phyloP scores from a whole-genome alignment of 805 yeast genomes.

The Yamadazyma sp. region DNA sequence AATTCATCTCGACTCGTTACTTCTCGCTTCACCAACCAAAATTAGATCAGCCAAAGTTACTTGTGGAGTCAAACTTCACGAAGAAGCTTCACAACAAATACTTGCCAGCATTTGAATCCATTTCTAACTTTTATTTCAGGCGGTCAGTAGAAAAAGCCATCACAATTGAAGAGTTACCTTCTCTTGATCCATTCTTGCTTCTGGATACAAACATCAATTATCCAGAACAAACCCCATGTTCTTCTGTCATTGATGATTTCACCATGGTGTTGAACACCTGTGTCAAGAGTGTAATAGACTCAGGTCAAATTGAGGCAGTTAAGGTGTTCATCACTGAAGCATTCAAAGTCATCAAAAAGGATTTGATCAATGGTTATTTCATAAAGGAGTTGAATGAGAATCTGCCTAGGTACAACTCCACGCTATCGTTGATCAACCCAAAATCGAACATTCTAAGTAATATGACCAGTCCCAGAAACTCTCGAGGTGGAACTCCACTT shows the following conservation, averaged over 20 bases:
- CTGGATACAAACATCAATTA: constrained; percentile 18
- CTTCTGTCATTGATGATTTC: constrained; percentile 86
- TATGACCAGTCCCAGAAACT: constrained; percentile 13
- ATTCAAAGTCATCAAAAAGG: constrained; percentile 61
- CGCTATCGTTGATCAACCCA: constrained; percentile 21
- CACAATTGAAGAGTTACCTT: constrained; percentile 73
- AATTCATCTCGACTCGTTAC: constrained; percentile 72
- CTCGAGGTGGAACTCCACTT: constrained; percentile 31
- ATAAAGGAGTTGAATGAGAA: constrained; percentile 36
- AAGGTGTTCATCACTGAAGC: constrained; percentile 54
- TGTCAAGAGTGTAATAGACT: constrained; percentile 62
- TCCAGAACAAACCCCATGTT: constrained; percentile 64
- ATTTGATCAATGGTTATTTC: constrained; percentile 55
- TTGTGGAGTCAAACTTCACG: constrained; percentile 54
- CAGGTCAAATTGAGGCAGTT: constrained; percentile 64
- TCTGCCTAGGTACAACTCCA: constrained; percentile 41
- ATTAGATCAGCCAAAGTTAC: constrained; percentile 49
- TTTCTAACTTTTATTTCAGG: constrained; percentile 66
- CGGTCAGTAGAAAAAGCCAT: constrained; percentile 81
- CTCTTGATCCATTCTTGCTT: constrained; percentile 36
- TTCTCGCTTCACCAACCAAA: constrained; percentile 28
- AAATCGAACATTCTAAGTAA: constrained; percentile 14
- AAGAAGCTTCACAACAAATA: constrained; percentile 53
- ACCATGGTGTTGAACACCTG: constrained; percentile 70
- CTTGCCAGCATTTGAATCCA: constrained; percentile 60